A percentile compares a stretch with the other conserved stretches of the same genome.
Conservation (phyloP, 116 monocot species). For the Iris pallida region DNA sequence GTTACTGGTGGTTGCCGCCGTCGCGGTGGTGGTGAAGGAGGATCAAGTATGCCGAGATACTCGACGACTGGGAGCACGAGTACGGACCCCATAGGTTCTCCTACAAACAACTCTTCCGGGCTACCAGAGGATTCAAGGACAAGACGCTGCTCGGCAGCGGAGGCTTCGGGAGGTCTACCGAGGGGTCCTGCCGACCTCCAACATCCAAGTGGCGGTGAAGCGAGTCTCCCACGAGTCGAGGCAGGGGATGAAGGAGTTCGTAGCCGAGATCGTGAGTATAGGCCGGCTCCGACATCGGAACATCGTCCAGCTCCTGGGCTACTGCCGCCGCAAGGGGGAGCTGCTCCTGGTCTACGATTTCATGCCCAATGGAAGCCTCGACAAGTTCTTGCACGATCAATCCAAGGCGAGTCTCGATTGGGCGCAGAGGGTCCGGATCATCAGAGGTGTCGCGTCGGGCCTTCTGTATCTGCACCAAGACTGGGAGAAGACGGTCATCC, state of each 20-base stretch:
- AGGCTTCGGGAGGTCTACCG: constrained; percentile 24
- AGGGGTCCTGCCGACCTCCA: constrained; percentile 21
- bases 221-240: constrained; percentile 18
- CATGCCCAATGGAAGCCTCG: constrained; percentile 35
- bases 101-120: constrained; percentile 21
- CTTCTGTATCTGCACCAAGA: constrained; percentile 37
- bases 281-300: constrained; percentile 23
- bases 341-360: constrained; percentile 24
- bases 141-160: constrained; percentile 11
- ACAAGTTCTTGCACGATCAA: constrained; percentile 6
- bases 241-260: constrained; percentile 24
- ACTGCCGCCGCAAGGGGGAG: constrained; percentile 12
- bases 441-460: constrained; percentile 25
- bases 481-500: constrained; percentile 32
- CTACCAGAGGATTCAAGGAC: constrained; percentile 11
- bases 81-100: constrained; percentile 18
- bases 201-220: constrained; percentile 24
- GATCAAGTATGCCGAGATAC: constrained; percentile 10
- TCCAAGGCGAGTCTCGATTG: constrained; percentile 3
- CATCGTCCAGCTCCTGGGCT: constrained; percentile 26
- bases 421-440: constrained; percentile 20
- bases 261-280: constrained; percentile 18
- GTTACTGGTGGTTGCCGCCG: not conserved
- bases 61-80: constrained; percentile 26
- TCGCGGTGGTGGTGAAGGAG: constrained; percentile 1